Evolutionary conservation across 2,329 filamentous ascomycete genomes (phyloP).

Genomic region (Penicillium sp.): DNA sequence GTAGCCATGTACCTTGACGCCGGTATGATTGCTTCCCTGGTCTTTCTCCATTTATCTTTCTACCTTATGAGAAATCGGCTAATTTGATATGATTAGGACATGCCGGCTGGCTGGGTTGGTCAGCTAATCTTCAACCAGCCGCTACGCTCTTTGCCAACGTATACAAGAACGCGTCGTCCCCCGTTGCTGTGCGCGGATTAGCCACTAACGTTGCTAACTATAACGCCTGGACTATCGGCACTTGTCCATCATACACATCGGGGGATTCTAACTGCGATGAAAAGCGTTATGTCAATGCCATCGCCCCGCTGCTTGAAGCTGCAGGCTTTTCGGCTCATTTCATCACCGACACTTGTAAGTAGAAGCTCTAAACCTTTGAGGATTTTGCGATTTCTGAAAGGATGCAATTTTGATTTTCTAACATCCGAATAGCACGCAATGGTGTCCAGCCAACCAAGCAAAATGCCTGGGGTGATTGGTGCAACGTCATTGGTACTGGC

Average conservation of each 20-base stretch:
- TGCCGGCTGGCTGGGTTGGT: constrained; percentile 64
- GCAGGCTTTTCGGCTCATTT: constrained; percentile 55
- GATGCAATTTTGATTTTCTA: no score
- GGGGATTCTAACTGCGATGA: constrained; percentile 54
- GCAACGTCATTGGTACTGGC: constrained; percentile 62
- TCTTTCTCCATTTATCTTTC: neutral
- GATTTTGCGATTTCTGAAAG: no score
- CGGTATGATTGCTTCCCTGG: constrained; percentile 42
- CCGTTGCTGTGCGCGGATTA: constrained; percentile 51
- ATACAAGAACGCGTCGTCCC: constrained; percentile 49
- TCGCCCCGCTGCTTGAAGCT: constrained; percentile 49
- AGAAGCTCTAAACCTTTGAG: neutral
- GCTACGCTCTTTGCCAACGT: constrained; percentile 49
- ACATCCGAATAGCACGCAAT: constrained; percentile 59
- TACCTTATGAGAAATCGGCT: no score
- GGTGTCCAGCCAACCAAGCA: constrained; percentile 60
- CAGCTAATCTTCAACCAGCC: constrained; percentile 56
- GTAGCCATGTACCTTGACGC: constrained; percentile 64
- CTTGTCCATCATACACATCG: constrained; percentile 46
- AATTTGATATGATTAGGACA: constrained; percentile 38
- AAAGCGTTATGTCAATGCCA: constrained; percentile 51
- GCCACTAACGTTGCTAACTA: constrained; percentile 61
- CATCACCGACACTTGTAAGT: constrained; percentile 52
- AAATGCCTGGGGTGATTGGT: constrained; percentile 64
- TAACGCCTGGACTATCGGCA: constrained; percentile 51